Percentiles rank a stretch among this genome's conserved stretches.
Evolutionary conservation across 345 rosid species (phyloP).

Genomic region (Abelmoschus esculentus): DNA sequence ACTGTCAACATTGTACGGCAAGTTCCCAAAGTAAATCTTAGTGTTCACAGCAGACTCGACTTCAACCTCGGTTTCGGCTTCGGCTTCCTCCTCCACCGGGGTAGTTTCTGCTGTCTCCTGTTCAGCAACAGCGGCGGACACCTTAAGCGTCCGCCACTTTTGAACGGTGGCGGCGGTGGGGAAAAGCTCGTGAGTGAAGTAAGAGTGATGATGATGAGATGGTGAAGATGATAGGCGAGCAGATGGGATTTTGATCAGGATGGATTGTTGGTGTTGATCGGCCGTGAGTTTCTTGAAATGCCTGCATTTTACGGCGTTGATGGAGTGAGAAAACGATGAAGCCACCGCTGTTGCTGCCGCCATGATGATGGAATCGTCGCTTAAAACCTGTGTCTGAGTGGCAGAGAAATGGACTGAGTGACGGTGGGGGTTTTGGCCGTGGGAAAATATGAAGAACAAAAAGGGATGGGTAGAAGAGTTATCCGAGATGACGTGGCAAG

Average conservation of each 20-base stretch:
- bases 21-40: constrained; percentile 86
- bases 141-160: constrained; percentile 33
- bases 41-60: constrained; percentile 31
- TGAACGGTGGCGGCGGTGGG: constrained; percentile 1
- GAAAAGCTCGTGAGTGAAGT: constrained; percentile 10
- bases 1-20: constrained; percentile 86
- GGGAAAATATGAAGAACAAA: not conserved
- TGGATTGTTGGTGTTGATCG: not conserved
- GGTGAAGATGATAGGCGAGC: constrained; percentile 3
- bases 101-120: constrained; percentile 33
- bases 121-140: constrained; percentile 39
- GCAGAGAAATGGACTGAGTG: not conserved
- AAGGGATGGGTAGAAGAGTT: not conserved
- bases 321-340: constrained; percentile 36
- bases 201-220: constrained; percentile 6
- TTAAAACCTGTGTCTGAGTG: not conserved
- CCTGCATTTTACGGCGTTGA: constrained; percentile 32
- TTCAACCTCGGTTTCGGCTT: constrained; percentile 15
- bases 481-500: constrained; percentile 13
- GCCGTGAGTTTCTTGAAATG: constrained; percentile 17
- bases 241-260: constrained; percentile 12
- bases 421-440: not conserved
- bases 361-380: not conserved
- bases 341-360: constrained; percentile 39
- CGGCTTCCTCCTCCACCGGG: constrained; percentile 12